Conservation (phyloP, 2,329 filamentous ascomycete species). For the Claviceps sp. region DNA sequence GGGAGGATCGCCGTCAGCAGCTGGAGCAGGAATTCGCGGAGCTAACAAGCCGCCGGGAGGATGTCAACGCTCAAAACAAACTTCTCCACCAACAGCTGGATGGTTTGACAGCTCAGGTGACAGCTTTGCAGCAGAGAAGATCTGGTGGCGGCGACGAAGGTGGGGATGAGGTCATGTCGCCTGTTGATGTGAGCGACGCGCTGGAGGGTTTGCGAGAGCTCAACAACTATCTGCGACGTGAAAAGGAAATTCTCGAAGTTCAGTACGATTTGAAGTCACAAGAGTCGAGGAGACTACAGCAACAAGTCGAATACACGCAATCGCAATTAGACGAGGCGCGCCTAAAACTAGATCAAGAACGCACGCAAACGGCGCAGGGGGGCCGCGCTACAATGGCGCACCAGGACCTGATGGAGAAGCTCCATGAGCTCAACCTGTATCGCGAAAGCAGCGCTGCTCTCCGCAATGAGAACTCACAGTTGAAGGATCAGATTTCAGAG, state of each 20-base stretch:
- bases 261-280: slow-evolving; percentile 82
- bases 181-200: slow-evolving; percentile 41
- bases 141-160: slow-evolving; percentile 32
- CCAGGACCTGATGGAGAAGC: slow-evolving; percentile 82
- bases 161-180: slow-evolving; percentile 38
- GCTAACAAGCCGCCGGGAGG: slow-evolving; percentile 64
- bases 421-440: slow-evolving; percentile 91
- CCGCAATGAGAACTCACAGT: slow-evolving; percentile 70
- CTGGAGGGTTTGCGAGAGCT: slow-evolving; percentile 75
- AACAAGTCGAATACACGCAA: slow-evolving; percentile 79
- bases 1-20: slow-evolving; percentile 67
- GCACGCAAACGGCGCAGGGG: slow-evolving; percentile 59
- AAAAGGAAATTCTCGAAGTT: slow-evolving; percentile 97
- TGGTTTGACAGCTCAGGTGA: slow-evolving; percentile 65
- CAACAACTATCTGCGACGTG: slow-evolving; percentile 78
- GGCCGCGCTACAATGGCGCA: slow-evolving; percentile 65
- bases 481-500: slow-evolving; percentile 61
- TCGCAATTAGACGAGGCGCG: slow-evolving; percentile 79
- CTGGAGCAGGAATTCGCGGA: slow-evolving; percentile 78
- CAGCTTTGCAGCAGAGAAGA: slow-evolving; percentile 64
- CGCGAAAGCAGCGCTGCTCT: slow-evolving; percentile 88
- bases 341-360: slow-evolving; percentile 83
- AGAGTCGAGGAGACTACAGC: slow-evolving; percentile 76
- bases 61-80: slow-evolving; percentile 79
- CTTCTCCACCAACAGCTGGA: slow-evolving; percentile 84